Conservation (phyloP, 2,329 filamentous ascomycete genomes). For the Colletotrichum shisoi region DNA sequence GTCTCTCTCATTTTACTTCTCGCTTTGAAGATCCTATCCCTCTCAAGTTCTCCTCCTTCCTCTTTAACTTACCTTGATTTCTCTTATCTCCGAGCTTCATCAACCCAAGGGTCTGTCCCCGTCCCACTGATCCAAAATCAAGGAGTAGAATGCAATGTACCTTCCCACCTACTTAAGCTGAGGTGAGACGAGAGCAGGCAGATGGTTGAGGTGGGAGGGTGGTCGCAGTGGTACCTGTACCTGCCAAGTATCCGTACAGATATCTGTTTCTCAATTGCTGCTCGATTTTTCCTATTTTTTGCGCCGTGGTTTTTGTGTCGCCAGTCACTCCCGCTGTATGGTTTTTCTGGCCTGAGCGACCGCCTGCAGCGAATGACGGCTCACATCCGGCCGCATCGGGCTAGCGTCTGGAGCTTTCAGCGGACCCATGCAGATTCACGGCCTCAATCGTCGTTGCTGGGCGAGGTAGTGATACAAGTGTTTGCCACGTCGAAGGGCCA, state of each 20-base stretch:
- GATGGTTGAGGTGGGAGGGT: neutral
- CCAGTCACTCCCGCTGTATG: slow-evolving; percentile 5
- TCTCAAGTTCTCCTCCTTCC: too few relatives aligned
- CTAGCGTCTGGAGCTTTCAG: slow-evolving; percentile 14
- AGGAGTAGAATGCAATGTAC: too few relatives aligned
- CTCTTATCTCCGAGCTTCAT: too few relatives aligned
- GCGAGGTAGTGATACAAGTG: slow-evolving; percentile 9
- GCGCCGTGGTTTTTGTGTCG: neutral
- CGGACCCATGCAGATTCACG: slow-evolving; percentile 36
- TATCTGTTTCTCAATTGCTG: neutral
- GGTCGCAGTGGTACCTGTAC: neutral
- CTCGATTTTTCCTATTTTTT: neutral
- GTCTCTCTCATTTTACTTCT: too few relatives aligned
- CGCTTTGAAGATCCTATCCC: too few relatives aligned
- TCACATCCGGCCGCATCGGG: slow-evolving; percentile 6
- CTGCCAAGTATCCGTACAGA: neutral
- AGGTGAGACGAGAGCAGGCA: neutral
- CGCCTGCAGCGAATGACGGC: slow-evolving; percentile 39
- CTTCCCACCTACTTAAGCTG: neutral
- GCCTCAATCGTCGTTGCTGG: slow-evolving; percentile 27
- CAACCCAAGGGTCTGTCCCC: too few relatives aligned
- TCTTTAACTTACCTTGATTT: too few relatives aligned
- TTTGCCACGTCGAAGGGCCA: neutral
- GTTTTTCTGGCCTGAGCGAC: slow-evolving; percentile 32
- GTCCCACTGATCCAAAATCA: too few relatives aligned